Conservation (phyloP, 345 rosid genomes). For the Moricandia arvensis region DNA sequence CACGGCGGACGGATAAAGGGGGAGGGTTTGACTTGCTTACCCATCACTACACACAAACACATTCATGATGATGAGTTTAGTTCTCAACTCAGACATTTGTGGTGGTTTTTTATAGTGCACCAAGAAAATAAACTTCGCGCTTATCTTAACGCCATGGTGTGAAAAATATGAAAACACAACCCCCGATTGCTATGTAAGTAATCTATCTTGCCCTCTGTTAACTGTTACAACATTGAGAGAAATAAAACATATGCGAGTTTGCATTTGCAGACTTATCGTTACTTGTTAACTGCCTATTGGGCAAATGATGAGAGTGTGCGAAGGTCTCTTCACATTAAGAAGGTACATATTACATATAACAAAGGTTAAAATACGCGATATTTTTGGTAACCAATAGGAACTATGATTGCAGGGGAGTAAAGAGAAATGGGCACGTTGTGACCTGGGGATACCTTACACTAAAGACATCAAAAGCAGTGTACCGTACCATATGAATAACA, state of each 20-base stretch:
- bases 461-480: slow-evolving; percentile 17
- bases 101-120: background rate
- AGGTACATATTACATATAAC: slow-evolving; percentile 12
- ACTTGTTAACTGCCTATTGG: slow-evolving; percentile 24
- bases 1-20: too few species aligned
- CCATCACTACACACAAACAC: background rate
- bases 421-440: slow-evolving; percentile 28
- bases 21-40: too few species aligned
- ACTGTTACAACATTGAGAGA: slow-evolving; percentile 26
- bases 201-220: slow-evolving; percentile 3
- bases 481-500: slow-evolving; percentile 33
- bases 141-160: background rate
- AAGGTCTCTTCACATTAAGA: slow-evolving; percentile 18
- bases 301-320: slow-evolving; percentile 33
- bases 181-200: slow-evolving; percentile 27
- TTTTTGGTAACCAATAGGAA: too few species aligned
- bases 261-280: slow-evolving; percentile 23
- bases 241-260: slow-evolving; percentile 9
- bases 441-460: background rate
- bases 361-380: too few species aligned
- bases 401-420: slow-evolving; percentile 27
- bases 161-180: slow-evolving; percentile 35
- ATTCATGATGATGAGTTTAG: slow-evolving; percentile 35
- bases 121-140: too few species aligned
- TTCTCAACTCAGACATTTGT: background rate